Base-by-base conservation (phyloP, 2,329 filamentous ascomycete species). In the Aspergillus phoenicis region DNA sequence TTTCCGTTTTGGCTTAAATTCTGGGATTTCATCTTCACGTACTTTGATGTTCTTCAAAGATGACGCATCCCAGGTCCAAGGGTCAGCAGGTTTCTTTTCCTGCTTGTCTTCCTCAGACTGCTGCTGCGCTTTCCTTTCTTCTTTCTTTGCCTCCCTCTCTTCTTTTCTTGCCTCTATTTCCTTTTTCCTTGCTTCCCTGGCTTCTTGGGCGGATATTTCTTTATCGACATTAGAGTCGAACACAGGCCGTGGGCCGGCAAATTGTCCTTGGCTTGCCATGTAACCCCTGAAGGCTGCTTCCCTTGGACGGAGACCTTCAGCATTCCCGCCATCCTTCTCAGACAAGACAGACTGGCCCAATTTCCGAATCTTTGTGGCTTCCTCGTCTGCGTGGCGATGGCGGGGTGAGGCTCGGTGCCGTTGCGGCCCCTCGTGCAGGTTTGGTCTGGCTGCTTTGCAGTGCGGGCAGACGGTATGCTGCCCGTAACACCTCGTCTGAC, bases 31-130 rank as follows among this genome's bases (percentile, higher is more conserved):
- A 5, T 62, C 52, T 4, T 62, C 52, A 10, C 58, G 52, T 17
- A 54, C n/a, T 58, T 66, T 62, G 43, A 71, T 43, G 4, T 69
- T 61, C 10, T 72, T 65, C 28, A 73, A 58, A 10, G 67, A 66
- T 33, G 72, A 74, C 60, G 68, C 62, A 62, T 73, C 71, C 73
- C 72, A 74, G 15, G 69, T 55, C 71, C 70, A 72, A 13, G 65
- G 63, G 30, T 71, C 66, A 45, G 61, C 56, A 33, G 60, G 57
- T 8, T 56, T 54, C 47, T 56, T 52, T 33, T 30, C 11, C 20
- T 62, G 56, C 49, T 56, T 49, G 24, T 43, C 45, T 39, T 62
- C 59, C 17, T 59, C 52, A 4, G 33, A 6, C 26, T 58, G 52
- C 15, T 58, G n/a, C 22, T 45, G 7, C 58, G 36, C 17, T 58